Percentiles rank a stretch among this genome's conserved stretches.
Conservation (phyloP, 208 protist species). For the Chromosphaera perkinsii region DNA sequence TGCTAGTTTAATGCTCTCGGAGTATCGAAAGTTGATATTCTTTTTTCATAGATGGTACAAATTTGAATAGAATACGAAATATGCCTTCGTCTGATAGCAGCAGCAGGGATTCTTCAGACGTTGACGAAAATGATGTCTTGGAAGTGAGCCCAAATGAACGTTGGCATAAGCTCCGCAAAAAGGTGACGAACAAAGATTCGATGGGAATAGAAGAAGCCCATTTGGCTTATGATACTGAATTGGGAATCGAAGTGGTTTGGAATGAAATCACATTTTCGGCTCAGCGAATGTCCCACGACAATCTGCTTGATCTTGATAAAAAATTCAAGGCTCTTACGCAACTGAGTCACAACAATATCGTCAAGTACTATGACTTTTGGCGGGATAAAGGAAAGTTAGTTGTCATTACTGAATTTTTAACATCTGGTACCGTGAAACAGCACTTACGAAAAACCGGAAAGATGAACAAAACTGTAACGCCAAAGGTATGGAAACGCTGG, state of each 20-base stretch:
- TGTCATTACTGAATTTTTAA: background rate
- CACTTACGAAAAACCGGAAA: background rate
- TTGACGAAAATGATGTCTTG: constrained; percentile 12
- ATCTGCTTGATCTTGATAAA: background rate
- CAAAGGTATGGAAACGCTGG: constrained; percentile 27
- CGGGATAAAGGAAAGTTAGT: constrained; percentile 1
- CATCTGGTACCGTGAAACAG: background rate
- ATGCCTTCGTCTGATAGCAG: no score
- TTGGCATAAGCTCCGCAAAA: constrained; percentile 11
- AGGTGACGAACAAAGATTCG: constrained; percentile 10
- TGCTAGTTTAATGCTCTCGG: no score
- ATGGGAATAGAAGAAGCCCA: constrained; percentile 15
- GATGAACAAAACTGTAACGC: background rate
- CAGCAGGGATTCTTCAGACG: no score
- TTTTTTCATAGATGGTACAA: no score
- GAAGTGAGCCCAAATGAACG: constrained; percentile 15
- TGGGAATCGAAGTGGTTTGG: constrained; percentile 22
- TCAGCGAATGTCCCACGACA: background rate
- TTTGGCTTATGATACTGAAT: constrained; percentile 16
- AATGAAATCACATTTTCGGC: constrained; percentile 8
- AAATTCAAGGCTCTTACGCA: background rate
- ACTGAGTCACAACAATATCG: constrained; percentile 12
- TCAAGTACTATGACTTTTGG: constrained; percentile 22
- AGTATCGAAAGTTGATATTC: no score
- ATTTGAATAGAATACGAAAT: no score